Evolutionary conservation across 306 rosid genomes (phyloP).

Genomic region (Casuarina equisetifolia): DNA sequence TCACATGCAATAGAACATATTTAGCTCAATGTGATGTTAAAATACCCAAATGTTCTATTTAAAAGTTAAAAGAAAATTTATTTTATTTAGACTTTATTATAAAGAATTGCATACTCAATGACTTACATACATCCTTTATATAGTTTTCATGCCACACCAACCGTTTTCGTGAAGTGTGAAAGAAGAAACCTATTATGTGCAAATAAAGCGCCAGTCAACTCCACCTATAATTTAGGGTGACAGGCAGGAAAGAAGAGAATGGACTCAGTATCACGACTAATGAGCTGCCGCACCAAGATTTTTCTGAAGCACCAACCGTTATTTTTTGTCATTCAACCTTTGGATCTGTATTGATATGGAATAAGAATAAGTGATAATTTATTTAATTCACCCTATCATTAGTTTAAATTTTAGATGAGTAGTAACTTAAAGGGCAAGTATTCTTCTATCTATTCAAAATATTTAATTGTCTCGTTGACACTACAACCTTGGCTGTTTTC

Average conservation of each 20-base stretch:
- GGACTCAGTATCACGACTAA: neutral
- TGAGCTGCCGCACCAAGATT: neutral
- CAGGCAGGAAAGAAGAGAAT: neutral
- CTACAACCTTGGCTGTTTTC: neutral
- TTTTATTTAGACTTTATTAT: too few relatives aligned
- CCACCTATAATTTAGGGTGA: neutral
- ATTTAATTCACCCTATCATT: too few relatives aligned
- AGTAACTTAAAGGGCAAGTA: neutral
- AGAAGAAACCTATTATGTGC: neutral
- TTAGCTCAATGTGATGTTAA: too few relatives aligned
- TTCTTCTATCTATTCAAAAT: neutral
- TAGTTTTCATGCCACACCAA: neutral
- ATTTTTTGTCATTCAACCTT: neutral
- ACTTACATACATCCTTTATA: neutral
- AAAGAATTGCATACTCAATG: too few relatives aligned
- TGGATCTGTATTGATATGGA: neutral
- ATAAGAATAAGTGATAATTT: too few relatives aligned
- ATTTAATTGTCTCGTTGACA: neutral
- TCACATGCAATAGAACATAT: too few relatives aligned
- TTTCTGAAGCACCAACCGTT: neutral
- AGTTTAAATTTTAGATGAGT: too few relatives aligned
- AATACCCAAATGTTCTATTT: too few relatives aligned
- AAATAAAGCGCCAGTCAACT: neutral
- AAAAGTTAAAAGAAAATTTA: too few relatives aligned
- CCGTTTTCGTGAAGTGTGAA: neutral